Percentiles rank a stretch among this genome's conserved stretches.
phyloP scores from a whole-genome alignment of 176 grass and related monocot species.

The Metroxylon sagu region DNA sequence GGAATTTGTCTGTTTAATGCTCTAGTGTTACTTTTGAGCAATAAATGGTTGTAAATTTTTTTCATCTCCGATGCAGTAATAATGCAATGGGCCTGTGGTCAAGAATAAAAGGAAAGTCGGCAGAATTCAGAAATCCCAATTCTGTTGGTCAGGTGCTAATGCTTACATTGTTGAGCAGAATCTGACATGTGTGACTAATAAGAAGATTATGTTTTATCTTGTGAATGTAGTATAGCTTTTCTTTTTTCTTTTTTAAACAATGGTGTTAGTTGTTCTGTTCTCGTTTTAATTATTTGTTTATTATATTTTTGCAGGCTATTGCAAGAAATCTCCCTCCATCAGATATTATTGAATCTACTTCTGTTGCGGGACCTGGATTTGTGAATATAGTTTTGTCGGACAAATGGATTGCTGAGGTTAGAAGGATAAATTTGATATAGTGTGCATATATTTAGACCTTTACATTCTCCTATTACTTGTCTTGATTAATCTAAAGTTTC shows the following conservation, averaged over 20 bases:
- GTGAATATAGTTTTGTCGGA: constrained; percentile 85
- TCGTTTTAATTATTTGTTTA: not conserved
- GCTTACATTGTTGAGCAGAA: constrained; percentile 8
- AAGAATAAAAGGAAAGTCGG: constrained; percentile 72
- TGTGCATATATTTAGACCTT: not conserved
- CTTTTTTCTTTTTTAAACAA: constrained; percentile 10
- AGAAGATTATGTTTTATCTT: too few species aligned
- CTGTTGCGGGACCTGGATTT: constrained; percentile 94
- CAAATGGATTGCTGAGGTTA: constrained; percentile 79
- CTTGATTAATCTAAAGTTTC: constrained; percentile 2
- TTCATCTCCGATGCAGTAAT: constrained; percentile 46
- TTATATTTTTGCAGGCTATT: constrained; percentile 56
- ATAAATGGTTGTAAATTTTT: constrained; percentile 1
- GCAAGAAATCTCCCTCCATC: constrained; percentile 64
- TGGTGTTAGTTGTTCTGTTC: constrained; percentile 10
- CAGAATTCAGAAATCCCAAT: constrained; percentile 81
- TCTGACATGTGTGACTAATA: not conserved
- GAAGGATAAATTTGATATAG: constrained; percentile 5
- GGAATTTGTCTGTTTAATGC: constrained; percentile 8
- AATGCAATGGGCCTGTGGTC: constrained; percentile 97
- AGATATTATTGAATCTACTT: constrained; percentile 82
- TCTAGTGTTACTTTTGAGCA: not conserved
- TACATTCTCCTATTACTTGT: not conserved
- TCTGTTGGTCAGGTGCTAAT: constrained; percentile 67
- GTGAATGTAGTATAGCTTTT: not conserved